Base-by-base conservation (phyloP, 2,329 filamentous ascomycete genomes). In the Cercospora brassicicola region DNA sequence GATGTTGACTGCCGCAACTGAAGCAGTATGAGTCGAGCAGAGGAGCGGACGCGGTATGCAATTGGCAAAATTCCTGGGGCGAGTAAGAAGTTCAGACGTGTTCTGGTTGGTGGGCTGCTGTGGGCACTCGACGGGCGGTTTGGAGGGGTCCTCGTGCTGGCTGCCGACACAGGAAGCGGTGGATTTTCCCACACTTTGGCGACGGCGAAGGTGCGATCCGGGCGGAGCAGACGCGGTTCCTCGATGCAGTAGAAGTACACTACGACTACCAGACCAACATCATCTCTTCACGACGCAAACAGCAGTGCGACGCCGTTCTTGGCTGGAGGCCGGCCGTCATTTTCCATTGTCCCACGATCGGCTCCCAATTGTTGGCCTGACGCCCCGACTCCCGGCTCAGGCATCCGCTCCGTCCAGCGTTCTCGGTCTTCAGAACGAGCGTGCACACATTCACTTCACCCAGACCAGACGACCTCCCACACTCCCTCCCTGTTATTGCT, bases 401-500 rank as follows among this genome's bases (percentile, higher is more conserved):
- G 26, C 45, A 36, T 36, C 60, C 61, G 42, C 39, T 30, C 62
- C 23, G 30, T 57, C 55, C 23, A 57, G 53, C 53, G 53, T 57
- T 57, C 53, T 57, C 53, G 53, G 53, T 57, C 53, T 57, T 31
- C 45, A 64, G 33, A 30, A 64, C 31, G 45, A 53, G 48, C 28
- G 48, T 33, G 61, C 45, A 39, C 20, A 23, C 62, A 55, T 56
- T 62, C 36, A 33, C 62, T 65, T 57, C 62, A 55, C 62, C n/a
- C 64, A 33, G 48, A 59, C 39, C 67, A 67, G 69, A 68, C 48
- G 48, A 62, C 64, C 68, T 30, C 48, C 66, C 56, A 48, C 55
- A 62, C 60, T 56, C 55, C 61, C 65, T 64, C 55, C 59, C 56
- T 61, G 53, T 64, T 64, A 53, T 62, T 68, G 61, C 61, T 67